Conservation (phyloP, 192 early-diverging fungal species). For the Hyaloraphidium curvatum region DNA sequence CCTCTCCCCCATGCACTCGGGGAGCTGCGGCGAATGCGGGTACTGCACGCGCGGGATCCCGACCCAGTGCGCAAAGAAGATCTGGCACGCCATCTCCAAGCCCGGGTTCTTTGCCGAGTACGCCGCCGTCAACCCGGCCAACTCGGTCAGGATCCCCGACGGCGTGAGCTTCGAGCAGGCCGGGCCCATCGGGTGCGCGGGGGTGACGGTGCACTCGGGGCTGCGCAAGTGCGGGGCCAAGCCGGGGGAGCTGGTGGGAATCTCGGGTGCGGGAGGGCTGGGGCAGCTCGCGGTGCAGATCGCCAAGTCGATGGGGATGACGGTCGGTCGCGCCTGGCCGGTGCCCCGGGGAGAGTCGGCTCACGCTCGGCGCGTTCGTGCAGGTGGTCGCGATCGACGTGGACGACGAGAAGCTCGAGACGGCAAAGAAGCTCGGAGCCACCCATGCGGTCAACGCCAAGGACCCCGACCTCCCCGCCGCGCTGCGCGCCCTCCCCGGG, state of each 20-base stretch:
- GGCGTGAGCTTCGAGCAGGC: background rate
- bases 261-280: background rate
- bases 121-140: background rate
- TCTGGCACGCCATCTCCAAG: background rate
- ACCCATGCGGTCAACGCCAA: background rate
- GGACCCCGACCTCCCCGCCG: background rate
- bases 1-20: background rate
- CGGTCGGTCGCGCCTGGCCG: background rate
- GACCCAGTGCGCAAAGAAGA: background rate
- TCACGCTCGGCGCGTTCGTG: background rate
- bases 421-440: background rate
- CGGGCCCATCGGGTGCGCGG: background rate
- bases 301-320: background rate
- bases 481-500: background rate
- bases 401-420: background rate
- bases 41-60: background rate
- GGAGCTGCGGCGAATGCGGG: background rate
- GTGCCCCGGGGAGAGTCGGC: background rate
- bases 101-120: background rate
- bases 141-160: background rate
- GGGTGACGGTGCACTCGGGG: background rate
- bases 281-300: background rate
- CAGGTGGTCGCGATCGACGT: background rate
- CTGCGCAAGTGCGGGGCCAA: background rate
- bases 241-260: background rate